Percentiles rank a stretch among this genome's conserved stretches.
Conservation (phyloP, 1,284 basidiomycete species). For the Mycosarcoma maydis region DNA sequence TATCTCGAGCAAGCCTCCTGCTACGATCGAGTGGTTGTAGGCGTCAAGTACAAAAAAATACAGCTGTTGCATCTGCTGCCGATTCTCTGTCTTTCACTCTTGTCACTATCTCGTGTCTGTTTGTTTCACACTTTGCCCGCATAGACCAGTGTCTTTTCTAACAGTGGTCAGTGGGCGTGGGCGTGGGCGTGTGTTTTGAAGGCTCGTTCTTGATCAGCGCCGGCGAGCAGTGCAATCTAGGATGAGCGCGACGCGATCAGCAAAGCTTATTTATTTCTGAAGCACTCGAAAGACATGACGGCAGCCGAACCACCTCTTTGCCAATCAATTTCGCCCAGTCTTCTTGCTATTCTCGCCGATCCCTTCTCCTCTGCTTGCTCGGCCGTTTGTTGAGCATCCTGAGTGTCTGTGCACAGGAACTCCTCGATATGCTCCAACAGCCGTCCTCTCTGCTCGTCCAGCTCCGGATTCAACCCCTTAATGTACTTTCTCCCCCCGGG, state of each 20-base stretch:
- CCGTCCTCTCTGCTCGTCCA: constrained; percentile 10
- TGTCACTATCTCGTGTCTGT: too few relatives aligned
- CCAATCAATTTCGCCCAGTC: constrained; percentile 38
- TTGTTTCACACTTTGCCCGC: too few relatives aligned
- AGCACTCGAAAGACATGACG: constrained; percentile 35
- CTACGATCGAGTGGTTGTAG: constrained; percentile 71
- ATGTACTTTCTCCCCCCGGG: constrained; percentile 23
- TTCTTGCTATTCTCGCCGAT: constrained; percentile 13
- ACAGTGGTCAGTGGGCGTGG: too few relatives aligned
- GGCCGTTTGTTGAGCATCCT: background rate
- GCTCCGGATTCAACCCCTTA: constrained; percentile 23
- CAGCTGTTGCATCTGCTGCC: too few relatives aligned
- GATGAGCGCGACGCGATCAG: too few relatives aligned
- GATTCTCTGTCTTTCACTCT: too few relatives aligned
- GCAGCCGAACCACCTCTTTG: constrained; percentile 31
- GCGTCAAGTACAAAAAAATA: too few relatives aligned
- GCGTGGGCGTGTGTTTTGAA: too few relatives aligned
- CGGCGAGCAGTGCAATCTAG: too few relatives aligned
- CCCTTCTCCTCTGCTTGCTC: background rate
- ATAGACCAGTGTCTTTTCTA: too few relatives aligned
- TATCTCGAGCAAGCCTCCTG: constrained; percentile 96
- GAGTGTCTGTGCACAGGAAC: constrained; percentile 9
- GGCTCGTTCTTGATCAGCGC: too few relatives aligned
- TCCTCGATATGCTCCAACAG: constrained; percentile 21
- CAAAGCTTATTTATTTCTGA: constrained; percentile 20